Base-by-base conservation (phyloP, 2,329 filamentous ascomycete genomes). In the Sporothrix variecibatus region DNA sequence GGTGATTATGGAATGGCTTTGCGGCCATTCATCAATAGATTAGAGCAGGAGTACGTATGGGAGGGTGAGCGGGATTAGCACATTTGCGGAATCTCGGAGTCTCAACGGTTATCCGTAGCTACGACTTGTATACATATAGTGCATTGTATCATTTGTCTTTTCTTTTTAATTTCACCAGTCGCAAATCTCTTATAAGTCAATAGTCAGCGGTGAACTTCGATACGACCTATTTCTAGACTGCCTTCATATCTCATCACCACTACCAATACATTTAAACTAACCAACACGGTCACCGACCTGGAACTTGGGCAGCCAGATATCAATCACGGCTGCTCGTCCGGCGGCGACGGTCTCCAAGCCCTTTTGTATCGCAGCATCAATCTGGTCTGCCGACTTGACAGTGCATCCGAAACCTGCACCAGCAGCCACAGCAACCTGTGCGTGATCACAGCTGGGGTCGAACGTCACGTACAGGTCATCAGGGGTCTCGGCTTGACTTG, bases 1-100 rank as follows among this genome's bases (percentile, higher is more conserved):
- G 93, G 93, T 0, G 93, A 95, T 79, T 95, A 95, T 80, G 93
- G 93, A 0, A 87, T 85, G 81, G 86, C 86, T 0, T 73, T 88
- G 70, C 79, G 84, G 17, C 28, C 56, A 15, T 28, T 72, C 6
- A 65, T 72, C 40, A 28, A 92, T 2, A 28, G 70, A 9, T 20
- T 15, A 11, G 56, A 72, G 40, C 70, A 72, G 58, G 53, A 6
- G 9, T 72, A 49, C n/a, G 8, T 64, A 43, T 64, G 70, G 70
- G 56, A 65, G 43, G 56, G 26, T n/a, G 58, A 65, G 26, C 17
- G 58, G 20, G 56, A 60, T 5, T 43, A 43, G 12, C 9, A 43
- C 12, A 2, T 15, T 2, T 43, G 3, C 40, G 40, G 40, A 43
- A 15, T 43, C 2, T 43, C 6, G 40, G 40, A 43, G 12, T 43